Evolutionary conservation across 1,284 basidiomycete genomes (phyloP).

Genomic region (Inonotus hispidus): DNA sequence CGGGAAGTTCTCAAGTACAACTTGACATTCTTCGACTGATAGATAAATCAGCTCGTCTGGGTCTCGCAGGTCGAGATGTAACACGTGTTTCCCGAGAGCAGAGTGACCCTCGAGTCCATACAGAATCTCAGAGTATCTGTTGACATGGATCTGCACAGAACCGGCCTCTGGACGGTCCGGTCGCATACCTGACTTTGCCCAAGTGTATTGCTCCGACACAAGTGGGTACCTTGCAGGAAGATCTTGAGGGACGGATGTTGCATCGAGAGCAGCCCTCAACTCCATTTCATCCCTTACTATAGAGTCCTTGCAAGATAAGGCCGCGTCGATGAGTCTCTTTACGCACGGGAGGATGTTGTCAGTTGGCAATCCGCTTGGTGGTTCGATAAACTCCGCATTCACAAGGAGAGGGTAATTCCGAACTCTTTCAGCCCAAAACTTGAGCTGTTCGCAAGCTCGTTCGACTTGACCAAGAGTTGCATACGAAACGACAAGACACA

Average conservation of each 20-base stretch:
- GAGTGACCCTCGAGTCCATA: slow-evolving; percentile 9
- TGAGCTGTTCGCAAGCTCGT: neutral
- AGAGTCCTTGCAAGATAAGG: neutral
- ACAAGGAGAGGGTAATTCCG: neutral
- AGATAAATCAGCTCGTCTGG: neutral
- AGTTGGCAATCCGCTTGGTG: neutral
- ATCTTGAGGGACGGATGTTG: neutral
- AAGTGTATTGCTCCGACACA: slow-evolving; percentile 1
- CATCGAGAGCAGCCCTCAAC: neutral
- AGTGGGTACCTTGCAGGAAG: neutral
- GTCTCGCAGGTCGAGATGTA: slow-evolving; percentile 2
- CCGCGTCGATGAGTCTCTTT: neutral
- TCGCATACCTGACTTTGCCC: neutral
- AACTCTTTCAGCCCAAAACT: neutral
- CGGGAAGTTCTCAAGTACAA: slow-evolving; percentile 4
- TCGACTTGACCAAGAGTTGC: neutral
- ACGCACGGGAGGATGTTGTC: slow-evolving; percentile 1
- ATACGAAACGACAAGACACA: neutral
- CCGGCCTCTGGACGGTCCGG: neutral
- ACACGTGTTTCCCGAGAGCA: neutral
- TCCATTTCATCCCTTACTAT: neutral
- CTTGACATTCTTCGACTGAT: slow-evolving; percentile 5
- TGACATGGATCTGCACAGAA: slow-evolving; percentile 4
- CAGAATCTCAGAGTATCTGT: neutral
- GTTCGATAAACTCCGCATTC: neutral